These are phyloP conservation scores for Cinnamomum micranthum DNA, from an alignment of 164 flowering plant genomes.

Conservation along the genomic window DNA sequence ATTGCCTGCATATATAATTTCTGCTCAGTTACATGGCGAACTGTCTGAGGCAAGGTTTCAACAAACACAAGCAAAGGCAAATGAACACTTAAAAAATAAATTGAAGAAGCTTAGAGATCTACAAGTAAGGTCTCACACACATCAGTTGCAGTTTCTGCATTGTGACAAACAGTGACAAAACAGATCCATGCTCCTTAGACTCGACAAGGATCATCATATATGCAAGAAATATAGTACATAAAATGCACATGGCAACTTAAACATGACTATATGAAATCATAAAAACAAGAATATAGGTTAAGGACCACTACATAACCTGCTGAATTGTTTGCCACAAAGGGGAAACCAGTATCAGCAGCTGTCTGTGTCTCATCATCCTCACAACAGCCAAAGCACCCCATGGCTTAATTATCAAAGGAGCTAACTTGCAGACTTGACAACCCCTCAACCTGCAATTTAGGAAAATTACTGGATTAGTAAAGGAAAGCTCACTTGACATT, in stretches of 20 bases:
- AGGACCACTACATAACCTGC: constrained; percentile 36
- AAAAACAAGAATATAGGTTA: too few relatives aligned
- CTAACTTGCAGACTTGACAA: background rate
- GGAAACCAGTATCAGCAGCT: constrained; percentile 40
- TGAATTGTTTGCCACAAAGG: constrained; percentile 30
- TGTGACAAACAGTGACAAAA: too few relatives aligned
- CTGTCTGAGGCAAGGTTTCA: background rate
- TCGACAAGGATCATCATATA: too few relatives aligned
- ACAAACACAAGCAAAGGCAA: background rate
- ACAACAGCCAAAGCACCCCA: constrained; percentile 79
- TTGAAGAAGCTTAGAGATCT: too few relatives aligned
- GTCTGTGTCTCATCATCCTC: constrained; percentile 47
- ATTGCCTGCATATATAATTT: constrained; percentile 37
- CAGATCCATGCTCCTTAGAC: too few relatives aligned
- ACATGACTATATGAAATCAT: too few relatives aligned
- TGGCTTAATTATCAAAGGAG: constrained; percentile 17
- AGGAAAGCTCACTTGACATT: too few relatives aligned
- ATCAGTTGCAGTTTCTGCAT: too few relatives aligned
- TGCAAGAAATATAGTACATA: too few relatives aligned
- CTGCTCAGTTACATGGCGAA: constrained; percentile 3
- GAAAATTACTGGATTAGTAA: background rate
- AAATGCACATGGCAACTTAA: too few relatives aligned
- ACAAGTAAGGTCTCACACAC: too few relatives aligned
- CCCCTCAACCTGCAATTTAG: background rate
- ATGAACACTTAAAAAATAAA: background rate